Percentiles rank a stretch among this genome's conserved stretches.
Conservation (phyloP, 2,329 filamentous ascomycete species). For the Fusarium sp. region DNA sequence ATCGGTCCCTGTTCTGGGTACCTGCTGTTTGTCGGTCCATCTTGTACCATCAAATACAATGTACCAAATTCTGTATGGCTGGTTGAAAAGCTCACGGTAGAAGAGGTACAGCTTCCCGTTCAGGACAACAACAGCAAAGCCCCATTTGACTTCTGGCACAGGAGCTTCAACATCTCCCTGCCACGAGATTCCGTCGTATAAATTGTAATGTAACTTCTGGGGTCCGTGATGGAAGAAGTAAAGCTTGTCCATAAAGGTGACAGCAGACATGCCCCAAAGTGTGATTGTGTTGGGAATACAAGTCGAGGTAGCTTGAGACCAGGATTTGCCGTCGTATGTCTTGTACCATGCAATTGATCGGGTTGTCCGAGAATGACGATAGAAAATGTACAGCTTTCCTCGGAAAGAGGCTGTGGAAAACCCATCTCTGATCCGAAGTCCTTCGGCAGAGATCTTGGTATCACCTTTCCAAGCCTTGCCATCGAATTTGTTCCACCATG, state of each 20-base stretch:
- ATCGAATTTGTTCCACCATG: not conserved
- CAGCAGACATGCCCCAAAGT: not conserved
- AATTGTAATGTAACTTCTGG: not conserved
- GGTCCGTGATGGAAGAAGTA: not conserved
- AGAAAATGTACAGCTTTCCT: not conserved
- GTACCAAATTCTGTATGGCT: not conserved
- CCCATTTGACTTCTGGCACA: too few species aligned
- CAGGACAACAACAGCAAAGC: not conserved
- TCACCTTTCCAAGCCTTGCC: not conserved
- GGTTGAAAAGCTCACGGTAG: not conserved
- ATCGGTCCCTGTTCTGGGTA: accelerated
- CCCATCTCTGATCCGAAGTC: not conserved
- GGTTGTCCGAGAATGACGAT: not conserved
- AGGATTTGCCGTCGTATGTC: not conserved
- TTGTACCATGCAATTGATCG: not conserved
- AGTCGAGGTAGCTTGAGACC: not conserved
- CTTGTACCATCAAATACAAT: not conserved
- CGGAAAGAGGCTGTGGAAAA: not conserved
- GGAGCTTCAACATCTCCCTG: not conserved
- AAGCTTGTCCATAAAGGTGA: not conserved
- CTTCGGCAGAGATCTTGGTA: not conserved
- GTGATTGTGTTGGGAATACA: not conserved
- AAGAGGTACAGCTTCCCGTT: not conserved
- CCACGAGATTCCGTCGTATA: not conserved
- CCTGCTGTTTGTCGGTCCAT: not conserved